Conservation (phyloP, 2,329 filamentous ascomycete species). For the Cladosporium colombiae region DNA sequence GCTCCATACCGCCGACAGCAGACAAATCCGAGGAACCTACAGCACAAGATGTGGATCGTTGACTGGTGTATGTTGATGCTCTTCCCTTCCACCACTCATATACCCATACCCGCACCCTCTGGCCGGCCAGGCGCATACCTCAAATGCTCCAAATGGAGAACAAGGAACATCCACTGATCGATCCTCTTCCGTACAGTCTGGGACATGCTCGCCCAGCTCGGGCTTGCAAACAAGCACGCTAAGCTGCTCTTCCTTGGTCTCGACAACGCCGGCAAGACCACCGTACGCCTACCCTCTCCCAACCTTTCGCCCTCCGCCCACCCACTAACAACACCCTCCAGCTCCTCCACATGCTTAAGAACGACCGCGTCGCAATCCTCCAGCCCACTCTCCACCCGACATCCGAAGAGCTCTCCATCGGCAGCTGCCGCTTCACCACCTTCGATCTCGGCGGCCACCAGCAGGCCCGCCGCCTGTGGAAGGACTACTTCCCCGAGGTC, state of each 20-base stretch:
- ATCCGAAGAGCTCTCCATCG: constrained; percentile 88
- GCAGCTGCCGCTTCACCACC: constrained; percentile 78
- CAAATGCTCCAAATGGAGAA: neutral
- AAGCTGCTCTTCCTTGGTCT: constrained; percentile 92
- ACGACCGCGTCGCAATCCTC: constrained; percentile 88
- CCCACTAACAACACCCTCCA: constrained; percentile 24
- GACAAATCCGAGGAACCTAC: neutral
- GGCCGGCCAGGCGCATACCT: constrained; percentile 8
- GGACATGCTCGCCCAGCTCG: constrained; percentile 83
- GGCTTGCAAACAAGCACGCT: constrained; percentile 91
- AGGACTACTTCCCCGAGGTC: constrained; percentile 95
- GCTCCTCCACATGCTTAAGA: constrained; percentile 94
- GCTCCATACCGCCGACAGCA: constrained; percentile 1
- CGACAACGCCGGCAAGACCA: constrained; percentile 94
- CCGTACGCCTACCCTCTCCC: constrained; percentile 41
- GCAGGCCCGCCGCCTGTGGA: constrained; percentile 93
- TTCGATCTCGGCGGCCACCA: constrained; percentile 93
- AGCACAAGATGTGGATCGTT: constrained; percentile 76
- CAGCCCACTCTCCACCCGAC: constrained; percentile 90
- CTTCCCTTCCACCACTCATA: constrained; percentile 2
- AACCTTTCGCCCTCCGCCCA: neutral
- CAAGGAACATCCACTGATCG: neutral
- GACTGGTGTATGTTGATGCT: constrained; percentile 76
- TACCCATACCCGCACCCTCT: neutral
- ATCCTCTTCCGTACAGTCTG: constrained; percentile 61